Evolutionary conservation across 805 yeast species (phyloP).

Genomic region (Ogataea kodamae): DNA sequence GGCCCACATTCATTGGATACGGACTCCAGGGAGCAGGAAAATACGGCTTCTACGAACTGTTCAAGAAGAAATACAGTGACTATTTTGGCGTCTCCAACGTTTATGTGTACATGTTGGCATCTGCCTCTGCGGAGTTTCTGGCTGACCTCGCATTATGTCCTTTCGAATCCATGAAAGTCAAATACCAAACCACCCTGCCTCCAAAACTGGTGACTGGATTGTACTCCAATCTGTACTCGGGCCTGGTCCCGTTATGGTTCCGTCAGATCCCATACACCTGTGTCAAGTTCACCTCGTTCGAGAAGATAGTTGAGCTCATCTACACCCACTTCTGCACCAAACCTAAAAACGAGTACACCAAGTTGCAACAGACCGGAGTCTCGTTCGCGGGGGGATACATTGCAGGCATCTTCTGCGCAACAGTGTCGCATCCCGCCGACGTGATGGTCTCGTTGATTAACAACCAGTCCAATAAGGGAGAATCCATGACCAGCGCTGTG

Average conservation of each 20-base stretch:
- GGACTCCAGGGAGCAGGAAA: slow-evolving; percentile 97
- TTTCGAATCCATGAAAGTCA: slow-evolving; percentile 91
- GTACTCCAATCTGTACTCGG: slow-evolving; percentile 71
- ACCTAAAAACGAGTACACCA: slow-evolving; percentile 66
- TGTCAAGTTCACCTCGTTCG: slow-evolving; percentile 95
- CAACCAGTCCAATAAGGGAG: slow-evolving; percentile 61
- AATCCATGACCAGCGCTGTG: slow-evolving; percentile 64
- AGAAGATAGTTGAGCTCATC: slow-evolving; percentile 79
- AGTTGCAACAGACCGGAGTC: slow-evolving; percentile 85
- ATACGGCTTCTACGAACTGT: slow-evolving; percentile 90
- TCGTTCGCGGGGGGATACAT: slow-evolving; percentile 94
- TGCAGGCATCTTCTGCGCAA: slow-evolving; percentile 96
- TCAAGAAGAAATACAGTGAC: slow-evolving; percentile 75
- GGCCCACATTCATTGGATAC: slow-evolving; percentile 91
- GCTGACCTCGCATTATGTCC: slow-evolving; percentile 93
- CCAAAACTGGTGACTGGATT: slow-evolving; percentile 66
- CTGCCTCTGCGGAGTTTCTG: slow-evolving; percentile 90
- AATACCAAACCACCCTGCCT: slow-evolving; percentile 89
- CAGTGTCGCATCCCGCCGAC: slow-evolving; percentile 98
- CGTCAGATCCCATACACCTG: slow-evolving; percentile 98
- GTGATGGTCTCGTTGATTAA: slow-evolving; percentile 95
- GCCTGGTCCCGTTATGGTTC: slow-evolving; percentile 88
- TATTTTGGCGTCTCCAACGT: slow-evolving; percentile 70
- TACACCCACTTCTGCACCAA: slow-evolving; percentile 64
- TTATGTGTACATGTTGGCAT: slow-evolving; percentile 71